A percentile compares a stretch with the other conserved stretches of the same genome.
Evolutionary conservation across 495 filamentous ascomycete genomes (phyloP).

Genomic region (Neurospora pannonica): DNA sequence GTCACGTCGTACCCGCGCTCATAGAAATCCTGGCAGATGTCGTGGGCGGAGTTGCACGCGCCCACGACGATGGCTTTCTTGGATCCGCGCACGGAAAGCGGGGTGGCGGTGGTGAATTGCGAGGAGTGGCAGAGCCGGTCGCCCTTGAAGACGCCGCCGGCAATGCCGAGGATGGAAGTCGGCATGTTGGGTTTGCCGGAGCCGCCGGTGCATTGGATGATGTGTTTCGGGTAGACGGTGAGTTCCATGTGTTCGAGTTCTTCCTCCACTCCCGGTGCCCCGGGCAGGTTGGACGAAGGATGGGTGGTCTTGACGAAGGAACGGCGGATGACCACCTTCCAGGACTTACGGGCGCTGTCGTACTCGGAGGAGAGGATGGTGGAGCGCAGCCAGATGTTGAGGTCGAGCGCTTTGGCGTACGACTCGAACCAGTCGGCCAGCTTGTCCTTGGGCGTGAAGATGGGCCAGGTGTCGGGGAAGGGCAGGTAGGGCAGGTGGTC

Average conservation of each 20-base stretch:
- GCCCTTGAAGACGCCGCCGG: slow-evolving; percentile 46
- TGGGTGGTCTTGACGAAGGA: slow-evolving; percentile 47
- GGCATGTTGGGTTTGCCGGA: slow-evolving; percentile 62
- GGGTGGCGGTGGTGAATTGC: slow-evolving; percentile 51
- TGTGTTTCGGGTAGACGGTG: slow-evolving; percentile 33
- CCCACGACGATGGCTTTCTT: slow-evolving; percentile 71
- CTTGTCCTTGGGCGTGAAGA: slow-evolving; percentile 75
- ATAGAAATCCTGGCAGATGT: slow-evolving; percentile 75
- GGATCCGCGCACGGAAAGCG: slow-evolving; percentile 4
- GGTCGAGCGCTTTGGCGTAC: slow-evolving; percentile 63
- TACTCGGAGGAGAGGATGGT: slow-evolving; percentile 42
- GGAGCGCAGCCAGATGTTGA: slow-evolving; percentile 65
- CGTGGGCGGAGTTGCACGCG: slow-evolving; percentile 71
- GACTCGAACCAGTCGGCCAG: slow-evolving; percentile 68
- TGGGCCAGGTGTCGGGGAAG: slow-evolving; percentile 59
- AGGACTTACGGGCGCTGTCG: slow-evolving; percentile 44
- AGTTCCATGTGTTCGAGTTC: background rate
- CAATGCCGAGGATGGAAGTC: slow-evolving; percentile 44
- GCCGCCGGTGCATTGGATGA: slow-evolving; percentile 66
- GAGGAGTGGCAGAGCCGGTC: slow-evolving; percentile 58
- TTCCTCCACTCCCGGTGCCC: background rate
- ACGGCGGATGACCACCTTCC: slow-evolving; percentile 52
- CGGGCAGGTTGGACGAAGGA: slow-evolving; percentile 41
- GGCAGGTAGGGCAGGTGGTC: slow-evolving; percentile 66
- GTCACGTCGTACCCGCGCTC: slow-evolving; percentile 81